Evolutionary conservation across 257 asterid species (phyloP), one percentile per base, ranked within the genome.

Genomic region (Petrea volubilis): DNA sequence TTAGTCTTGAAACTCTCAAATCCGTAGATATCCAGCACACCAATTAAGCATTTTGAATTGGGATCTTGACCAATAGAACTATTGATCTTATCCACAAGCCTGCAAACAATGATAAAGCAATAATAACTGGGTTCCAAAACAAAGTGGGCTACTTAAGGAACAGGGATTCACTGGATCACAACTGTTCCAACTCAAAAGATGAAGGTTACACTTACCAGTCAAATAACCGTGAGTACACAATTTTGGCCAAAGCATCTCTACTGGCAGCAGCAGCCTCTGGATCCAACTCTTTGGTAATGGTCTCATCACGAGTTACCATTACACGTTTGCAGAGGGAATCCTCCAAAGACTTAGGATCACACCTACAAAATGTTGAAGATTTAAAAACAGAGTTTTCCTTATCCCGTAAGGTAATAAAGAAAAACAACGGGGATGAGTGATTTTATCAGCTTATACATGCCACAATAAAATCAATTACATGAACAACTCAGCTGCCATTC

Each of bases 1-100:
- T 92, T 92, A 83, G 92, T 88, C 94, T 90, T 90, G 97, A 92
- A 92, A 85, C 98, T 92, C 88, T 92, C 98, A 56, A 92, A 92
- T 73, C 98, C 98, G 82, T 92, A 92, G 40, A 92, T 92, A 81
- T 92, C 98, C 80, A 92, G 94, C 80, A 92, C 94, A 68, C 98
- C 98, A 66, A 92, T 92, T 70, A 90, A 85, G 67, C 72, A 72
- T 75, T 83, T 82, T 59, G 96, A 90, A 58, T 81, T 78, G 43
- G 90, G 83, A 69, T 84, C 89, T 79, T 84, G 87, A 52, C 87
- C 85, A 15, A 81, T 84, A 44, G 83, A 77, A 70, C 50, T 81
- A 61, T 84, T 84, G 71, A 84, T 84, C 77, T 72, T 81, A 47
- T 81, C 80, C 52, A 84, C 89, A 47, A 84, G 85, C 89, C 87